These are phyloP conservation scores for Mycena metata DNA, from an alignment of 768 basidiomycete species.

Conservation along the genomic window DNA sequence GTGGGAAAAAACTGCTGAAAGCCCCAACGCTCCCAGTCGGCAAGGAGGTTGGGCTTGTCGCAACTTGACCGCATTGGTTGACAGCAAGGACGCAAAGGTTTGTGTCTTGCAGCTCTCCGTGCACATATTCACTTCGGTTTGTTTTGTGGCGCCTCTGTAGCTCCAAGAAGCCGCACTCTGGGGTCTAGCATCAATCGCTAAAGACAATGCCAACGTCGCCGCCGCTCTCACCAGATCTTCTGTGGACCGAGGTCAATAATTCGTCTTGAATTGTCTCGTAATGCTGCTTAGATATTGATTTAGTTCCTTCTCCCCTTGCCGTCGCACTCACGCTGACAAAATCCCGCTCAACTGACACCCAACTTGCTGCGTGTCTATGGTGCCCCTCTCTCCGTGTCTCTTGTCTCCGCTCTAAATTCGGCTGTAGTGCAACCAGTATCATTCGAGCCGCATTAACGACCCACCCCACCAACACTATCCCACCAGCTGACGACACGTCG, in stretches of 20 bases:
- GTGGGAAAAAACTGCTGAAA: conserved; percentile 75
- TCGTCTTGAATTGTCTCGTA: neutral
- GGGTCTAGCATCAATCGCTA: conserved; percentile 75
- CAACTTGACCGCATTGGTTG: conserved; percentile 62
- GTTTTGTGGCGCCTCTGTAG: conserved; percentile 48
- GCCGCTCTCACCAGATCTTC: conserved; percentile 58
- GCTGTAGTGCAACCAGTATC: conserved; percentile 68
- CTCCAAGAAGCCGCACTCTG: conserved; percentile 74
- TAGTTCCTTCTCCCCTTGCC: conserved; percentile 57
- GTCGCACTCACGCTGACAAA: conserved; percentile 67
- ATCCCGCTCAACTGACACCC: conserved; percentile 70
- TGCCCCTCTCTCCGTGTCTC: conserved; percentile 39
- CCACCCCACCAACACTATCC: conserved; percentile 36
- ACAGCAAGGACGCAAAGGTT: conserved; percentile 69
- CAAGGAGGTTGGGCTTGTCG: conserved; percentile 74
- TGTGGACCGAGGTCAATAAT: conserved; percentile 55
- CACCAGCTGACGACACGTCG: conserved; percentile 57
- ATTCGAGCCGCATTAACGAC: conserved; percentile 62
- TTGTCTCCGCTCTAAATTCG: neutral
- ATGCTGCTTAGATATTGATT: neutral
- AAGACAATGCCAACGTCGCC: conserved; percentile 72
- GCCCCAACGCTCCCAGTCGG: conserved; percentile 54
- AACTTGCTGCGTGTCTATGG: conserved; percentile 81
- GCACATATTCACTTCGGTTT: neutral
- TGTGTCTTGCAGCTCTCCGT: conserved; percentile 1